Evolutionary conservation across 179 eudicot genomes (phyloP), one percentile per base, ranked within the genome.

Genomic region (Silene vulgaris): DNA sequence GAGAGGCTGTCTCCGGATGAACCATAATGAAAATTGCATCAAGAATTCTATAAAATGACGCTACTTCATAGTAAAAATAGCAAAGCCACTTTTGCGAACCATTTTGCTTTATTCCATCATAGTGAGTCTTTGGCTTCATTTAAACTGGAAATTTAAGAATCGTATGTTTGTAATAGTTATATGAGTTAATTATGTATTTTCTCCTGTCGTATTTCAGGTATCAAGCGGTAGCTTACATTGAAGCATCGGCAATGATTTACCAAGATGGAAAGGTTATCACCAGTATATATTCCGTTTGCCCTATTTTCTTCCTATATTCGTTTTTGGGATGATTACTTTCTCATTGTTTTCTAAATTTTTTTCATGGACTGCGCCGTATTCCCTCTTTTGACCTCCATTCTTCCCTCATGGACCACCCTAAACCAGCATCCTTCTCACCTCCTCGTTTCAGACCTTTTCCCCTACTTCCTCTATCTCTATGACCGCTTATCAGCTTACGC

Each of bases 151-250:
- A 13, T 13, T 14, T 13, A 52, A 14, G 59, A 52, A 52, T 14
- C 59, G 19, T 52, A 13, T 52, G 56, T 50, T 12, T 50, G 11
- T 48, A 50, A 3, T 3, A 2, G 17, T 16, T 52, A 13, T 62
- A 19, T 68, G 28, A 45, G 29, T 59, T 45, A 48, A 48, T 6
- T 14, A 21, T 61, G 21, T 57, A 16, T 54, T 32, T 75, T 65
- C 6, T 75, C 28, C 30, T 68, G 23, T 60, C 8, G 19, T 84
- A 69, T 78, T 71, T 43, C 86, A 94, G 98, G 86, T 94, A 94
- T 83, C 96, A 91, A 80, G 97, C 96, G 74, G 96, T 92, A 65
- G 94, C 98, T 59, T 94, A 89, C 77, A 92, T 94, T 80, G 97
- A 94, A 86, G 98, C 97, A 32, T 88, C 97, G 64, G 98, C 98